Percentiles rank a stretch among this genome's conserved stretches.
These are phyloP conservation scores for Colletotrichum lini DNA, from an alignment of 2,329 filamentous ascomycete species.

Conservation along the genomic window DNA sequence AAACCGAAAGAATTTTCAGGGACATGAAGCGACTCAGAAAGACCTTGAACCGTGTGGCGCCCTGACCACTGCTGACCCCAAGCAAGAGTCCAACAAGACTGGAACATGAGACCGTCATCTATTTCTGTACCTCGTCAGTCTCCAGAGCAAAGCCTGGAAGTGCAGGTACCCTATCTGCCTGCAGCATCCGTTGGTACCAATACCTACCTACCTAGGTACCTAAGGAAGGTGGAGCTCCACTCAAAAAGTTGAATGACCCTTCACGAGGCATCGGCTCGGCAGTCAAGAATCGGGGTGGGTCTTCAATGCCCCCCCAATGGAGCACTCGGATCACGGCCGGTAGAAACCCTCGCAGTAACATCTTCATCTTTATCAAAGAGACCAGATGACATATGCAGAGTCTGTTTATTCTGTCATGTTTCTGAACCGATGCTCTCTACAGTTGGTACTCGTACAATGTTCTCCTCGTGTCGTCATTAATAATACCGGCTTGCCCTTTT, in stretches of 20 bases:
- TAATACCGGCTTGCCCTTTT: slow-evolving; percentile 26
- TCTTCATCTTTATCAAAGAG: neutral
- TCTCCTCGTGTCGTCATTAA: slow-evolving; percentile 41
- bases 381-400: slow-evolving; percentile 17
- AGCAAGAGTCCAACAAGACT: no score
- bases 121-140: neutral
- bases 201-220: no score
- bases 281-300: slow-evolving; percentile 15
- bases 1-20: slow-evolving; percentile 36
- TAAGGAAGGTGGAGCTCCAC: neutral
- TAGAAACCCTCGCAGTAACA: neutral
- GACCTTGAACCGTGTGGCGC: slow-evolving; percentile 21
- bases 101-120: slow-evolving; percentile 1
- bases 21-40: slow-evolving; percentile 30
- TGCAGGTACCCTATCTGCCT: no score
- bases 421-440: slow-evolving; percentile 37
- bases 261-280: slow-evolving; percentile 22
- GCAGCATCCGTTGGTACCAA: no score
- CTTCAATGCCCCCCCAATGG: slow-evolving; percentile 3
- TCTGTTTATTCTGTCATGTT: slow-evolving; percentile 34
- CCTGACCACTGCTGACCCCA: neutral
- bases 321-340: neutral
- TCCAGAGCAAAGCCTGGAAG: neutral
- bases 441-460: slow-evolving; percentile 39
- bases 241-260: neutral